Evolutionary conservation across 2,329 filamentous ascomycete species (phyloP).

Genomic region (Beauveria asiatica): DNA sequence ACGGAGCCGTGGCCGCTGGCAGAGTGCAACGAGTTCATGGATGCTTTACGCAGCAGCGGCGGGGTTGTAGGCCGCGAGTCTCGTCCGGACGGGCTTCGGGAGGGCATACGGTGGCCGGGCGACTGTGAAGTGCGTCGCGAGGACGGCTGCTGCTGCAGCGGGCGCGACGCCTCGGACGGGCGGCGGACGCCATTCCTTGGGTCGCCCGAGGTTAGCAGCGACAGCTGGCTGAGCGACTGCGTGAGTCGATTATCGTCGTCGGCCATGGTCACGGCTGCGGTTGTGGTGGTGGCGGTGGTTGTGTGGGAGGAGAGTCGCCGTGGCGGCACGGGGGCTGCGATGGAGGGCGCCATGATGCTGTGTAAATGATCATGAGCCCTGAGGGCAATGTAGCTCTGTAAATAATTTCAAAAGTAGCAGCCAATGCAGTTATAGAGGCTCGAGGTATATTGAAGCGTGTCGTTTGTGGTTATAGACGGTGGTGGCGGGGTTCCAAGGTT

Average conservation of each 20-base stretch:
- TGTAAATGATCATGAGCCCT: constrained; percentile 1
- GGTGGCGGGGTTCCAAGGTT: constrained; percentile 4
- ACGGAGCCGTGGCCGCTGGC: constrained; percentile 30
- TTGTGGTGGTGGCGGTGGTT: constrained; percentile 7
- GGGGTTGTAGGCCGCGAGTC: constrained; percentile 41
- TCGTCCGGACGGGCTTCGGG: constrained; percentile 35
- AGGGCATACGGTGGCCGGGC: constrained; percentile 28
- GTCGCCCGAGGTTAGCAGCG: constrained; percentile 26
- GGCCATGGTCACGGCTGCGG: neutral
- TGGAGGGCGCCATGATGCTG: constrained; percentile 19
- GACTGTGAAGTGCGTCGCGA: constrained; percentile 29
- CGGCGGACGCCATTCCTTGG: constrained; percentile 18
- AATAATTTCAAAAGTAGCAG: neutral
- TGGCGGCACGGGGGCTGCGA: constrained; percentile 20
- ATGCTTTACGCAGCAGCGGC: constrained; percentile 46
- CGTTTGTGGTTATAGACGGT: neutral
- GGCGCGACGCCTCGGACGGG: constrained; percentile 21
- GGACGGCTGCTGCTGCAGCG: constrained; percentile 29
- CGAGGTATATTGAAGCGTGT: neutral
- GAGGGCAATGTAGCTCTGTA: neutral
- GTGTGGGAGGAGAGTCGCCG: constrained; percentile 26
- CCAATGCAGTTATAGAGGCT: neutral
- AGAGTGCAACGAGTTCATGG: constrained; percentile 48
- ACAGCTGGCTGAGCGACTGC: constrained; percentile 36
- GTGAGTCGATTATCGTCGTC: constrained; percentile 28